Conservation (phyloP, 2,329 filamentous ascomycete genomes). For the Xylariaceae sp. region DNA sequence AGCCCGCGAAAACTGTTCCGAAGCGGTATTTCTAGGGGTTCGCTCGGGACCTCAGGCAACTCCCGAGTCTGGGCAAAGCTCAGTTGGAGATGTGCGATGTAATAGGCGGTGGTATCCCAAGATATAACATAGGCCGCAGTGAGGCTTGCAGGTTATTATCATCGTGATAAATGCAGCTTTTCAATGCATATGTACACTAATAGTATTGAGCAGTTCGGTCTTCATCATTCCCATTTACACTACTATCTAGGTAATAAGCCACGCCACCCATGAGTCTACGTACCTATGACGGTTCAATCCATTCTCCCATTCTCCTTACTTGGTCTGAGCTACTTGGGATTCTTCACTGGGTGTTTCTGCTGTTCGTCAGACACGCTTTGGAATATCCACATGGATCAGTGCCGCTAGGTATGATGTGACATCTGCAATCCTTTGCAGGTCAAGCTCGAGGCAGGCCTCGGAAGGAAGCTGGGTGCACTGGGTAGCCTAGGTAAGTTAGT, state of each 20-base stretch:
- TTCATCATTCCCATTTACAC: too few species aligned
- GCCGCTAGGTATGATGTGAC: constrained; percentile 3
- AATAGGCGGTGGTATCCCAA: constrained; percentile 14
- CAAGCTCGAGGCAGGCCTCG: neutral
- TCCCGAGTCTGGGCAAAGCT: neutral
- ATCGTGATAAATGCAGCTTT: neutral
- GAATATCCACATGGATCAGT: constrained; percentile 9
- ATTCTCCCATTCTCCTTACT: neutral
- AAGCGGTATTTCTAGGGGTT: neutral
- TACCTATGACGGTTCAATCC: too few species aligned
- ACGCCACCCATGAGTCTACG: too few species aligned
- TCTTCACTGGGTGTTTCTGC: neutral
- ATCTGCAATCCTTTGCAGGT: neutral
- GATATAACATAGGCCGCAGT: constrained; percentile 11
- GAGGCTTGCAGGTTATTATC: constrained; percentile 2
- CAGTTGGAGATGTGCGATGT: constrained; percentile 13
- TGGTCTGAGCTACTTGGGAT: neutral
- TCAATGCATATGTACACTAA: too few species aligned
- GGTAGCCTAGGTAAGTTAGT: neutral
- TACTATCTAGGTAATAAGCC: too few species aligned
- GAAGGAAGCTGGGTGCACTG: neutral
- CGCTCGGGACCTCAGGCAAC: constrained; percentile 4
- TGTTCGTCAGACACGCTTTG: neutral
- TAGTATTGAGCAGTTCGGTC: neutral
- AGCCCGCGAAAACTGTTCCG: constrained; percentile 13